These are phyloP conservation scores for Globisporangium camurandrum DNA, from an alignment of 352 stramenopile species.

Conservation along the genomic window DNA sequence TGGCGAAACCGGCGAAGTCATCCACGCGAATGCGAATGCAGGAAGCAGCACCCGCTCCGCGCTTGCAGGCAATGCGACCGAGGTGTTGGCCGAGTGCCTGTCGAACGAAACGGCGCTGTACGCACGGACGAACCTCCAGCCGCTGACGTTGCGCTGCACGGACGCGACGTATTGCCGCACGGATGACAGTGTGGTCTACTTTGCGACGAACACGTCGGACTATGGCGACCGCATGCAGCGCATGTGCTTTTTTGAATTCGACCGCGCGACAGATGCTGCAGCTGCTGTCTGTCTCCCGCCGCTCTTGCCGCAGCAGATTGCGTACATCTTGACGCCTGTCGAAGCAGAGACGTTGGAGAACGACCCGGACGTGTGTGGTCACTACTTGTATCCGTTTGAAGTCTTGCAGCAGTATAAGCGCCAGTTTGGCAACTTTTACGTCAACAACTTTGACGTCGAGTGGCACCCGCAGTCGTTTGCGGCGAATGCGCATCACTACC, in stretches of 20 bases:
- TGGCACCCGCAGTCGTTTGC: constrained; percentile 62
- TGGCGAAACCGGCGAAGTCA: constrained; percentile 46
- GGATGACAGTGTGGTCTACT: constrained; percentile 38
- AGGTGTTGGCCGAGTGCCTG: constrained; percentile 43
- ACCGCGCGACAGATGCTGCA: constrained; percentile 29
- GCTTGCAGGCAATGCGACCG: constrained; percentile 7
- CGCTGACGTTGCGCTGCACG: constrained; percentile 49
- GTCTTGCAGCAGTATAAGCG: constrained; percentile 44
- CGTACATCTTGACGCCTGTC: constrained; percentile 46
- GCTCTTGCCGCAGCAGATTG: constrained; percentile 48
- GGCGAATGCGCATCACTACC: constrained; percentile 39
- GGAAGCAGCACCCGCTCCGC: constrained; percentile 23
- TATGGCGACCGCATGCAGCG: constrained; percentile 60
- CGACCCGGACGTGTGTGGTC: constrained; percentile 58
- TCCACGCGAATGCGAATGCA: constrained; percentile 19
- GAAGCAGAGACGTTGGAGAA: constrained; percentile 43
- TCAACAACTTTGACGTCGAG: constrained; percentile 65
- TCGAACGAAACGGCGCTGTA: constrained; percentile 47
- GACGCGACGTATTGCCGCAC: constrained; percentile 32
- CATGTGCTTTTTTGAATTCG: constrained; percentile 70
- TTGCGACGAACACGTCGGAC: constrained; percentile 49
- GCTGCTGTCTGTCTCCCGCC: constrained; percentile 54
- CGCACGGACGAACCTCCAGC: constrained; percentile 52
- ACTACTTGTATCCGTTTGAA: constrained; percentile 75
- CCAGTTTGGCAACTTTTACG: constrained; percentile 58